Evolutionary conservation across 2,329 filamentous ascomycete species (phyloP).

Genomic region (Phyllosticta citribraziliensis): DNA sequence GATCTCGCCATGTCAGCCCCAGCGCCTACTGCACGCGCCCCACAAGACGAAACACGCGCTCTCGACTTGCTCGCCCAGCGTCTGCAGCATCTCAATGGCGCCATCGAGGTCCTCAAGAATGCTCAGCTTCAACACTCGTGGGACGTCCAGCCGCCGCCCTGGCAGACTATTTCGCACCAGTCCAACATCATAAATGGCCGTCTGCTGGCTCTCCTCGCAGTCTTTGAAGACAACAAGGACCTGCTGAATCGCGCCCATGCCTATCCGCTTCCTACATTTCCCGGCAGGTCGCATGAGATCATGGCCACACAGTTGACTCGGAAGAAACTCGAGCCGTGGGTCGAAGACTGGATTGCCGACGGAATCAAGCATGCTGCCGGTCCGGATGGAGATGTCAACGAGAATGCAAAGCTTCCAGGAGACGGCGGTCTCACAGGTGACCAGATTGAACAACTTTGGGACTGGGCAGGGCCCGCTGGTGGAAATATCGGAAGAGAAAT

Average conservation of each 20-base stretch:
- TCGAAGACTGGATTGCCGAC: slow-evolving; percentile 62
- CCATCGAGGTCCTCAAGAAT: slow-evolving; percentile 5
- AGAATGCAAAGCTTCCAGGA: slow-evolving; percentile 11
- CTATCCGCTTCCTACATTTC: slow-evolving; percentile 64
- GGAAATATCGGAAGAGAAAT: slow-evolving; percentile 43
- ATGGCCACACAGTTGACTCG: slow-evolving; percentile 59
- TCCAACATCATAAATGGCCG: slow-evolving; percentile 9
- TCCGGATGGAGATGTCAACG: slow-evolving; percentile 1
- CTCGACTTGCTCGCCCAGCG: slow-evolving; percentile 9
- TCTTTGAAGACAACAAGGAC: slow-evolving; percentile 54
- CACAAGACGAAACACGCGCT: slow-evolving; percentile 1
- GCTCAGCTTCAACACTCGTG: background rate
- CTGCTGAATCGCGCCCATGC: slow-evolving; percentile 62
- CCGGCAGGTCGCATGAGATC: slow-evolving; percentile 50
- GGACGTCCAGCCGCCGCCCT: background rate
- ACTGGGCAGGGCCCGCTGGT: slow-evolving; percentile 41
- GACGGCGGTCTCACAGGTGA: slow-evolving; percentile 29
- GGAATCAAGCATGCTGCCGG: slow-evolving; percentile 42
- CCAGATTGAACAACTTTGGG: slow-evolving; percentile 52
- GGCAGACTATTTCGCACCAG: slow-evolving; percentile 6
- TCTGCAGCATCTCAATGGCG: slow-evolving; percentile 4
- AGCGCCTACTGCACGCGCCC: background rate
- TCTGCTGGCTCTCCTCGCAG: slow-evolving; percentile 56
- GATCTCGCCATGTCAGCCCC: slow-evolving; percentile 1
- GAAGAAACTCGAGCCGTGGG: slow-evolving; percentile 72